A percentile compares a stretch with the other conserved stretches of the same genome.
These are phyloP conservation scores for Hibiscus mutabilis DNA, from an alignment of 345 rosid genomes.

Conservation along the genomic window DNA sequence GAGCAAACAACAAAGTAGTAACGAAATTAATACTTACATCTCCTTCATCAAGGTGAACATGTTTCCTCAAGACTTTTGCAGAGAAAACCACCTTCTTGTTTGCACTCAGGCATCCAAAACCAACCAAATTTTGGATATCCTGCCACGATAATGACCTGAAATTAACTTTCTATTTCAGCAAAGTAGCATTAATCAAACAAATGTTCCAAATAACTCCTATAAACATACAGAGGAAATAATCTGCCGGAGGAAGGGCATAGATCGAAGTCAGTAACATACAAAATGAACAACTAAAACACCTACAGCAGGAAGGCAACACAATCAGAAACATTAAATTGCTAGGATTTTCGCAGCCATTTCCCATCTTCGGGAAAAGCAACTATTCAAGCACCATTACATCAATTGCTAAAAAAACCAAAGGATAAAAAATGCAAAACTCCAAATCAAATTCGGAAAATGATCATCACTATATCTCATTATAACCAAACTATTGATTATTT, in stretches of 20 bases:
- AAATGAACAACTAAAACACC: neutral
- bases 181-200: conserved; percentile 6
- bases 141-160: conserved; percentile 77
- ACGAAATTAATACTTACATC: conserved; percentile 55
- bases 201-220: neutral
- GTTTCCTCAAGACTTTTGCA: conserved; percentile 80
- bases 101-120: conserved; percentile 86
- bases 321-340: neutral
- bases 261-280: neutral
- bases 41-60: conserved; percentile 94
- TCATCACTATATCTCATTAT: neutral
- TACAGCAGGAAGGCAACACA: neutral
- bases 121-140: conserved; percentile 81
- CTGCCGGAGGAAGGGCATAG: neutral
- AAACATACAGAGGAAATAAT: neutral
- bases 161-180: conserved; percentile 29
- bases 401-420: neutral
- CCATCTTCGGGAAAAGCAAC: neutral
- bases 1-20: neutral
- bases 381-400: neutral
- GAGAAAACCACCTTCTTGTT: conserved; percentile 88
- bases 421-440: neutral
- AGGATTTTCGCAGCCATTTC: neutral
- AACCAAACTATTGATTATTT: neutral
- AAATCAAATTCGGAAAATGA: neutral